A percentile compares a stretch with the other conserved stretches of the same genome.
Conservation (phyloP, 1,139 yeast species). For the Yamadazyma conglobata region DNA sequence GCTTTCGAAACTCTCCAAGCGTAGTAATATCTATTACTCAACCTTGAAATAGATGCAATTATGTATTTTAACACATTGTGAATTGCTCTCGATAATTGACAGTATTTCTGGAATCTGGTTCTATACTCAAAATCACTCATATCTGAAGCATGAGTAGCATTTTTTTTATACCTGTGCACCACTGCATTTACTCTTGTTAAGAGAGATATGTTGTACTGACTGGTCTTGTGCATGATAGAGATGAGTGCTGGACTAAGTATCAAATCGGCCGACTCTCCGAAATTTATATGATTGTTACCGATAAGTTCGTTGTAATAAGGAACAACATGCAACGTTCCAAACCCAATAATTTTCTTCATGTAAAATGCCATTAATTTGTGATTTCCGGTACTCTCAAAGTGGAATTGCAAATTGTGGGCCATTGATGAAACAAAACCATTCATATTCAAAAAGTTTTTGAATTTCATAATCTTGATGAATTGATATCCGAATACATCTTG, state of each 20-base stretch:
- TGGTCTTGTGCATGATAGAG: constrained; percentile 27
- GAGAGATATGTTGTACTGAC: constrained; percentile 26
- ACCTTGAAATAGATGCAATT: constrained; percentile 24
- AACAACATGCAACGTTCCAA: constrained; percentile 24
- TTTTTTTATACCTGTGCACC: constrained; percentile 20
- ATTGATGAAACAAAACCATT: constrained; percentile 26
- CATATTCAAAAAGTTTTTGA: constrained; percentile 30
- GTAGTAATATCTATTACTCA: constrained; percentile 38
- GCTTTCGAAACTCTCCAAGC: constrained; percentile 45
- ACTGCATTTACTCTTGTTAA: constrained; percentile 20
- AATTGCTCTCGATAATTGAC: constrained; percentile 18
- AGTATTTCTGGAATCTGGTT: constrained; percentile 19
- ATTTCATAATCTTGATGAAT: constrained; percentile 30
- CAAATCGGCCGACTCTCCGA: constrained; percentile 36
- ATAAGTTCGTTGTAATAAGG: constrained; percentile 29
- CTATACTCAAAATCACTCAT: constrained; percentile 17
- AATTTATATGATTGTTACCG: constrained; percentile 24
- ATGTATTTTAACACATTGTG: constrained; percentile 21
- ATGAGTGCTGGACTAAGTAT: constrained; percentile 33
- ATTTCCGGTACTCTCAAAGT: constrained; percentile 25
- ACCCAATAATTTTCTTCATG: constrained; percentile 25
- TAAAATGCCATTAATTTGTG: constrained; percentile 26
- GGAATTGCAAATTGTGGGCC: constrained; percentile 26
- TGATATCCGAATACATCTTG: constrained; percentile 22
- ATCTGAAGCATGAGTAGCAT: constrained; percentile 17